A percentile compares a stretch with the other conserved stretches of the same genome.
These are phyloP conservation scores for Trichodelitschia bisporula DNA, from an alignment of 495 filamentous ascomycete species.

Conservation along the genomic window DNA sequence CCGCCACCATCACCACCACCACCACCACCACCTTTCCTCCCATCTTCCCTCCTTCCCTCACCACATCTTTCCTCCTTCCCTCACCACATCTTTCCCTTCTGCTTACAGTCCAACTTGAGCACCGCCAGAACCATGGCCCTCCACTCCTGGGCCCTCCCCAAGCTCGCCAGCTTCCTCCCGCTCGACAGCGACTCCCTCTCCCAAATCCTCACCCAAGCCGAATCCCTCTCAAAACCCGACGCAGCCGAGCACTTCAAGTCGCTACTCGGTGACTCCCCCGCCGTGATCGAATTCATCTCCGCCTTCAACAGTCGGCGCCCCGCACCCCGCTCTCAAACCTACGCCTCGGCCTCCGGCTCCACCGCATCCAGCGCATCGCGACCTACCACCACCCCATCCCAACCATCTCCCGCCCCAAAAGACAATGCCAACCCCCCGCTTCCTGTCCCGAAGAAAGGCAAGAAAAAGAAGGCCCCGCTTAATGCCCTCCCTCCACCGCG, in stretches of 20 bases:
- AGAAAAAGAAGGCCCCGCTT: constrained; percentile 34
- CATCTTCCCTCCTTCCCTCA: no score
- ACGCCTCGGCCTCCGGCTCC: constrained; percentile 10
- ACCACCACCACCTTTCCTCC: no score
- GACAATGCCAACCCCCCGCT: constrained; percentile 9
- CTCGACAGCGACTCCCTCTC: constrained; percentile 61
- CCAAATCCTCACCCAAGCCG: constrained; percentile 60
- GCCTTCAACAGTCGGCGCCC: constrained; percentile 59
- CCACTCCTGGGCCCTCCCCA: constrained; percentile 29
- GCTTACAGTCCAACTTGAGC: no score
- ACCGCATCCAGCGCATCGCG: neutral
- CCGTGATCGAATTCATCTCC: constrained; percentile 74
- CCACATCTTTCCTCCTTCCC: no score
- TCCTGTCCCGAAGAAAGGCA: constrained; percentile 11
- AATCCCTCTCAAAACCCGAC: constrained; percentile 41
- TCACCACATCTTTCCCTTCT: no score
- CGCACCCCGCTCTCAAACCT: constrained; percentile 15
- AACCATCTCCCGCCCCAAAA: no score
- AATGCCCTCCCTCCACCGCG: constrained; percentile 34
- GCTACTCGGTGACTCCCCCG: constrained; percentile 65
- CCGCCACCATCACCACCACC: no score
- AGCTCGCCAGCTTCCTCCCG: constrained; percentile 53
- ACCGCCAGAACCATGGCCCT: constrained; percentile 10
- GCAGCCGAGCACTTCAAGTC: constrained; percentile 68
- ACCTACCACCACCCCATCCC: constrained; percentile 6